Base-by-base conservation (phyloP, 176 grass and related monocot genomes). In the Raddia guianensis region DNA sequence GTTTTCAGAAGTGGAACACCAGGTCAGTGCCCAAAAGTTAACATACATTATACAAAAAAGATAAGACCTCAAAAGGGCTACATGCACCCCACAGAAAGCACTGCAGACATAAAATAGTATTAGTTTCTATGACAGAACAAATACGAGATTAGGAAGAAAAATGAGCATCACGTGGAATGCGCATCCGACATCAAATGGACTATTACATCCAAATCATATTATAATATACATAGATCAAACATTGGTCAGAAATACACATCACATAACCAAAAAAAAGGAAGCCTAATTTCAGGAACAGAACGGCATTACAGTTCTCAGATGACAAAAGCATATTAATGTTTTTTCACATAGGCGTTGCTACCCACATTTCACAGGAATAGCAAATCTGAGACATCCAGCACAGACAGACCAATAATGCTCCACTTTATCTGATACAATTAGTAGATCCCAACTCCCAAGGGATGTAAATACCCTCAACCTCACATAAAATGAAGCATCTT, bases 211-310 rank as follows among this genome's bases (percentile, higher is more conserved):
- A 67, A 74, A n/a, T 60, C n/a, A 75, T 53, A 46, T 16, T 44
- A 44, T 68, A n/a, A 68, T 50, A 76, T 70, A 46, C 49, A 68
- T 52, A 70, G 11, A 80, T 32, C 59, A 67, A 49, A 75, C 64
- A 68, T 64, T 63, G 12, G 18, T 20, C 20, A 70, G 9, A 55
- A 21, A 33, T 62, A 60, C 20, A 60, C 57, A 73, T 64, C 55
- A 80, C 16, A 84, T 57, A 42, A 59, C 21, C n/a, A 49, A 50
- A 14, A 51, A 27, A 40, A 74, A 1, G 32, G 20, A 53, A 20
- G 15, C n/a, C 19, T 19, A 72, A 37, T 48, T 43, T 13, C 5
- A 48, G 16, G 3, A 79, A 73, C 14, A 46, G 8, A 55, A 50
- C 61, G 18, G 44, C 45, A 33, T 68, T 35, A 16, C 53, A 70